Evolutionary conservation across 129 eudicot genomes (phyloP).

Genomic region (Rutidosis leptorrhynchoides): DNA sequence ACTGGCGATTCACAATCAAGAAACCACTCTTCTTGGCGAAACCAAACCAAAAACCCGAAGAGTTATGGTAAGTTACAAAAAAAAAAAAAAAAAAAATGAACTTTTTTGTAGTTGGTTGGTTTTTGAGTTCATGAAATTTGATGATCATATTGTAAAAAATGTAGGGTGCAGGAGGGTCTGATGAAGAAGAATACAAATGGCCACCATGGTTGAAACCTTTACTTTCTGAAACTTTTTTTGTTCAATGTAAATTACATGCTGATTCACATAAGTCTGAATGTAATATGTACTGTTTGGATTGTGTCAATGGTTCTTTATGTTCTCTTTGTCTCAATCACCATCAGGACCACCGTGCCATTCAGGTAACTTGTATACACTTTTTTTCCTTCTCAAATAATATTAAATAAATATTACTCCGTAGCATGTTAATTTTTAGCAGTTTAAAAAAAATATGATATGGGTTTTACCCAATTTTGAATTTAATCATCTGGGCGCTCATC

Average conservation of each 20-base stretch:
- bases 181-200: constrained; percentile 75
- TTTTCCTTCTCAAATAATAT: background rate
- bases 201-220: constrained; percentile 88
- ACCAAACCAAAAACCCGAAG: constrained; percentile 62
- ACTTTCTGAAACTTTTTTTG: constrained; percentile 67
- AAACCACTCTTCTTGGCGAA: constrained; percentile 46
- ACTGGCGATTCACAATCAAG: constrained; percentile 80
- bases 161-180: constrained; percentile 64
- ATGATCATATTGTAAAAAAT: constrained; percentile 9
- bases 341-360: constrained; percentile 77
- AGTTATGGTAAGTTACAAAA: constrained; percentile 55
- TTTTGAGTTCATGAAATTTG: background rate
- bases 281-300: constrained; percentile 88
- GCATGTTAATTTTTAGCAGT: background rate
- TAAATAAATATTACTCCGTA: too few relatives aligned
- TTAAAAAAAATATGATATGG: too few relatives aligned
- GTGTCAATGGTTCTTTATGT: constrained; percentile 72
- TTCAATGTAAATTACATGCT: constrained; percentile 74
- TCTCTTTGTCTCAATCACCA: constrained; percentile 73
- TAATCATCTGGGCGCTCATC: constrained; percentile 1
- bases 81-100: background rate
- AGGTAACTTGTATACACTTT: constrained; percentile 36
- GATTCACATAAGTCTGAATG: constrained; percentile 93
- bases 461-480: background rate
- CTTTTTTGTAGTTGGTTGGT: too few relatives aligned